Evolutionary conservation across 2,329 filamentous ascomycete genomes (phyloP), one percentile per base, ranked within the genome.

Genomic region (Alternaria brassicae): DNA sequence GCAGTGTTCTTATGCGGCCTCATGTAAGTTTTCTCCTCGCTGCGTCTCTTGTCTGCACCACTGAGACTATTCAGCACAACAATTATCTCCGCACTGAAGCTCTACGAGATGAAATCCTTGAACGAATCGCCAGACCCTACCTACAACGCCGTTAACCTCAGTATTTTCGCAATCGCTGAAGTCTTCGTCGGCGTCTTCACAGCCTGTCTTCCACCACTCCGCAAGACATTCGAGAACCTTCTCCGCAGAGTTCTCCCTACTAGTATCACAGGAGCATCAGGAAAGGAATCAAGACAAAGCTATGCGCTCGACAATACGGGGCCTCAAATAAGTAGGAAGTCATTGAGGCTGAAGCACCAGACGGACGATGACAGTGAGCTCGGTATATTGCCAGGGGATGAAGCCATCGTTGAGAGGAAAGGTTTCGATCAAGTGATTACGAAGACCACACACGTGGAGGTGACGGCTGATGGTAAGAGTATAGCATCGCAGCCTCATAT

Each of bases 111-210:
- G 59, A 69, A 70, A 30, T 41, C 65, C 0, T 51, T 71, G 13
- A 62, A 63, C 39, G 42, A 62, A 8, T 71, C 69, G 0, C 55
- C 61, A 17, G 69, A 72, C 48, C 64, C 66, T 4, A 68, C 67
- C 15, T 72, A 67, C 28, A 65, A 56, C 8, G 61, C 65, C 6
- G 63, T 72, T 13, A 70, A 71, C 30, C 64, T 72, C 2, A 71
- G 65, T 37, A 62, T 72, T 23, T 72, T 69, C 51, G 66, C 68
- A 3, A 53, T 65, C 2, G 53, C 69, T 3, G 70, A 72, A 60
- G 69, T 71, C 6, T 70, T 70, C n/a, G 67, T 68, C 12, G 70
- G 69, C 25, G 69, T 64, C 2, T 67, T 72, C 49, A 72, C 69
- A 13, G 70, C 70, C 8, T 71, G 62, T 17, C 68, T 72, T 6